phyloP scores from a whole-genome alignment of 2,329 filamentous ascomycete genomes.

The Hypoxylon sp. region DNA sequence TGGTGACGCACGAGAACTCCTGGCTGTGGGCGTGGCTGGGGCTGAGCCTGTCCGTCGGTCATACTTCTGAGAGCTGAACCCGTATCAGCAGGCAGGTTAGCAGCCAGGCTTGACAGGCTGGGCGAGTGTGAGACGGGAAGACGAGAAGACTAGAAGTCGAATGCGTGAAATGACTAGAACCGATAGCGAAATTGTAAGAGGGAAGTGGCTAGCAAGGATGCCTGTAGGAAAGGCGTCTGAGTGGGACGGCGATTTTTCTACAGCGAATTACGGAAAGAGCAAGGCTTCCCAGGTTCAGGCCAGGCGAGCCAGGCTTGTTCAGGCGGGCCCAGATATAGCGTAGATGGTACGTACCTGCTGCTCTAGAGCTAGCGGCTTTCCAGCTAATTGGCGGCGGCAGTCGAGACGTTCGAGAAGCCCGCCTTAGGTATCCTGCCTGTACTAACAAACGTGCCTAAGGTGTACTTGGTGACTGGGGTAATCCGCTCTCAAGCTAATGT shows the following conservation, averaged over 20 bases:
- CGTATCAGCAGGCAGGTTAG: conserved; percentile 23
- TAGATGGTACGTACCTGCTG: conserved; percentile 12
- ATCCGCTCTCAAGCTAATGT: conserved; percentile 11
- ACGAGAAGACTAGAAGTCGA: conserved; percentile 31
- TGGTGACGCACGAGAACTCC: conserved; percentile 39
- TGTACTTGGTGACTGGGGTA: conserved; percentile 20
- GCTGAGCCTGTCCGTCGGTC: conserved; percentile 40
- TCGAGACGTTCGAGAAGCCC: conserved; percentile 16
- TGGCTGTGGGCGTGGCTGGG: conserved; percentile 39
- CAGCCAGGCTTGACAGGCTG: conserved; percentile 22
- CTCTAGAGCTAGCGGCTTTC: conserved; percentile 1
- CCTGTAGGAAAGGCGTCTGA: conserved; percentile 33
- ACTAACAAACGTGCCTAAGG: too few species aligned
- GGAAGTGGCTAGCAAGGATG: conserved; percentile 36
- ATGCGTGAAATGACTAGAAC: conserved; percentile 32
- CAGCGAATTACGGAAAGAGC: conserved; percentile 17
- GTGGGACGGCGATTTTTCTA: conserved; percentile 22
- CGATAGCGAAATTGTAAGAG: conserved; percentile 28
- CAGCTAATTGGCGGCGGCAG: conserved; percentile 19
- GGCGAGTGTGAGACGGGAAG: conserved; percentile 33
- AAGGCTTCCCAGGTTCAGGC: conserved; percentile 20
- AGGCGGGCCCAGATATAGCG: conserved; percentile 3
- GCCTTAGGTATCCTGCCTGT: too few species aligned
- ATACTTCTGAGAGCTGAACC: conserved; percentile 37
- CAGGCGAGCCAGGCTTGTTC: neutral